A percentile compares a stretch with the other conserved stretches of the same genome.
Evolutionary conservation across 2,329 filamentous ascomycete species (phyloP).

Genomic region (Pseudogymnoascus sp.): DNA sequence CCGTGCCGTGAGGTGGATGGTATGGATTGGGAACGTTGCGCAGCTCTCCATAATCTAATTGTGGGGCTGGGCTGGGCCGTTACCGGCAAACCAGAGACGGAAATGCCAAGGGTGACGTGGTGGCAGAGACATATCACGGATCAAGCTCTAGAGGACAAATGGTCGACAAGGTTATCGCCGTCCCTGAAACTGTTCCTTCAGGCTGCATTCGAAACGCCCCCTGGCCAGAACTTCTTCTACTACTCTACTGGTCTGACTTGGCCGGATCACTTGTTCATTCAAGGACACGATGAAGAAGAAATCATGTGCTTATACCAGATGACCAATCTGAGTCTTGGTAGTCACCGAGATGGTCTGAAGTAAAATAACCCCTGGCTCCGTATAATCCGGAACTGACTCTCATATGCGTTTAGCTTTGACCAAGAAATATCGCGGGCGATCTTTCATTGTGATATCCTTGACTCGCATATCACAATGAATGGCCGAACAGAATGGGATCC

Average conservation of each 20-base stretch:
- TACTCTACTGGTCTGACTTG: conserved; percentile 13
- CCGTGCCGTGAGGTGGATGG: neutral
- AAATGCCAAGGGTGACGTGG: conserved; percentile 14
- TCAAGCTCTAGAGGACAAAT: conserved; percentile 12
- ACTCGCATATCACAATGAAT: conserved; percentile 12
- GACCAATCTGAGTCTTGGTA: conserved; percentile 11
- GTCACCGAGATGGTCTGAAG: conserved; percentile 14
- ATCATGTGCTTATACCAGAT: conserved; percentile 15
- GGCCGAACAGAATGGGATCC: conserved; percentile 18
- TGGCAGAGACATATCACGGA: conserved; percentile 15
- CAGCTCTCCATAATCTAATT: conserved; percentile 18
- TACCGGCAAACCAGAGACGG: neutral
- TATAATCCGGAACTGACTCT: too few species aligned
- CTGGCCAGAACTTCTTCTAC: conserved; percentile 17
- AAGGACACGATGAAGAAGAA: neutral
- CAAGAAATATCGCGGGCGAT: conserved; percentile 15
- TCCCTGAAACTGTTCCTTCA: conserved; percentile 16
- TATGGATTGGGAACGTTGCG: conserved; percentile 19
- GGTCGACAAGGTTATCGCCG: conserved; percentile 15
- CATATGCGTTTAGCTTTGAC: neutral
- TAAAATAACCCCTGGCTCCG: neutral
- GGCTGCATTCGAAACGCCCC: conserved; percentile 10
- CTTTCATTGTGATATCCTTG: conserved; percentile 12
- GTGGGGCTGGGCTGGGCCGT: conserved; percentile 13
- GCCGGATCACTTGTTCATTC: conserved; percentile 11